Base-by-base conservation (phyloP, 345 rosid genomes). In the Chamaenerion angustifolium region DNA sequence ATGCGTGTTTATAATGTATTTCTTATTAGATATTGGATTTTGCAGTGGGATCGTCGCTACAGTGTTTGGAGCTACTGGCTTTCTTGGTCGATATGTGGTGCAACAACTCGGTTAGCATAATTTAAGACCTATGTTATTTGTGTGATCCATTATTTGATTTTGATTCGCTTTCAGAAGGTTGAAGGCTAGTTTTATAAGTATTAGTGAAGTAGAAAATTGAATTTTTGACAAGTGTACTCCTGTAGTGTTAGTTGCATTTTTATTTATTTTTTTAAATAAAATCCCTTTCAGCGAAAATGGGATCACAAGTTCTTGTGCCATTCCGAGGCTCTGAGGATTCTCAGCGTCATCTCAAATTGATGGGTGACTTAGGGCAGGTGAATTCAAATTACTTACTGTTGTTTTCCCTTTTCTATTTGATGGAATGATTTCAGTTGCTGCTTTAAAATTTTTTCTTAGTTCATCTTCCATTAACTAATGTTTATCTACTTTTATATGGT, bases 351-450 rank as follows among this genome's bases (percentile, higher is more conserved):
- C 95, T 93, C 61, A 93, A 93, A 71, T 66, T 92, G 86, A 88
- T 88, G 99, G 99, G 99, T 53, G 99, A 93, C 72, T 73, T 93
- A 70, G 99, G 96, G 55, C 96, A 93, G 95, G 96, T 87, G 37
- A 31, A 31, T 2, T 31, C 37, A 59, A 45, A 18, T 59, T 54
- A 31, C 16, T 21, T 6, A n/a, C 40, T 46, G 21, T 6, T 54
- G 16, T 52, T 40, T 1, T 3, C 14, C 11, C 16, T 13, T 13
- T 48, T 21, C 1, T n/a, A 37, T 0, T 23, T 13, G 7, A 10
- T 41, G 43, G 6, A 15, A 18, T 23, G 27, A 11, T 51, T 37
- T 3, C 35, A 8, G 40, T 12, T 40, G 46, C 8, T 42, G 17
- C 16, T 0, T 46, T 42, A 19, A 48, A 40, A 44, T 16, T 23